phyloP scores from a whole-genome alignment of 169 alveolate species.

The Ichthyophthirius multifiliis region DNA sequence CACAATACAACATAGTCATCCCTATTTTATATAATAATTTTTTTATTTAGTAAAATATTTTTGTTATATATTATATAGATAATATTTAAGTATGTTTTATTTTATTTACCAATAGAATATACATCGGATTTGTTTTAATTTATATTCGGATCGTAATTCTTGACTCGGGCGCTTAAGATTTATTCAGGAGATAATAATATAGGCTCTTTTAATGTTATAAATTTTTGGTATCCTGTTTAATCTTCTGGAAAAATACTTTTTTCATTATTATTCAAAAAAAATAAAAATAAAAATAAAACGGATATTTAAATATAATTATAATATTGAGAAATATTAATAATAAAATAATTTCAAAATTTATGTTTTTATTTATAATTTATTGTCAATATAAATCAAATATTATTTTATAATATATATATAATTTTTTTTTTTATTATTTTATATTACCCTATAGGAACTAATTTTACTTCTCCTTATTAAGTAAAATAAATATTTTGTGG shows the following conservation, averaged over 20 bases:
- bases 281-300: too few species aligned
- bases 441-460: slow-evolving; percentile 2
- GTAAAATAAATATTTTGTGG: not conserved
- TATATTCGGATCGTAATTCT: not conserved
- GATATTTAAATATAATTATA: too few species aligned
- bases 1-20: not conserved
- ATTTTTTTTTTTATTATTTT: too few species aligned
- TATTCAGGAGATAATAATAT: not conserved
- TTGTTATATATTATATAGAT: not conserved
- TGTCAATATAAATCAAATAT: too few species aligned
- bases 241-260: slow-evolving; percentile 7
- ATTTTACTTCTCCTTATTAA: not conserved
- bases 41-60: not conserved
- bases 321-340: too few species aligned
- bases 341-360: too few species aligned
- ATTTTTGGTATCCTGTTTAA: not conserved
- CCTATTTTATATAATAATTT: not conserved
- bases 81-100: not conserved
- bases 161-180: not conserved
- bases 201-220: not conserved
- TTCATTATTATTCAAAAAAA: too few species aligned
- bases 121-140: not conserved
- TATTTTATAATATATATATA: too few species aligned
- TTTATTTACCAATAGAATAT: not conserved
- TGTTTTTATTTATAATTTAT: too few species aligned